Conservation (phyloP, 1,284 basidiomycete genomes). For the Puccinia hordei region DNA sequence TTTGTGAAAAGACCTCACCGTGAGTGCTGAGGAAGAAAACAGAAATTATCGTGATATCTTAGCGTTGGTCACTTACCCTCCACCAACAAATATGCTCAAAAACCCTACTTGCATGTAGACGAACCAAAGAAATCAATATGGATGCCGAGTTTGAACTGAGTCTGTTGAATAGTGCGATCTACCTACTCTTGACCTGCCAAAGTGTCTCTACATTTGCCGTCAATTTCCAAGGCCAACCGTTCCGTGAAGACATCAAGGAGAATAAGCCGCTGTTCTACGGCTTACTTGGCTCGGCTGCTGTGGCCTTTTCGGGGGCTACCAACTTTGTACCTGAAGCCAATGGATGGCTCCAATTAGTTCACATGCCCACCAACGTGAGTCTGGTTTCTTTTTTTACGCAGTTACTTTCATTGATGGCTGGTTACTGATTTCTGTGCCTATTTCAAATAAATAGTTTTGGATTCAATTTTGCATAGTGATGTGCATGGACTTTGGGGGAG, state of each 20-base stretch:
- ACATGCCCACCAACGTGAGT: conserved; percentile 75
- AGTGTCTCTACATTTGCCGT: conserved; percentile 95
- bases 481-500: conserved; percentile 84
- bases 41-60: background rate
- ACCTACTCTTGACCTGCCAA: conserved; percentile 71
- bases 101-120: conserved; percentile 61
- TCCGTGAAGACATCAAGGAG: conserved; percentile 91
- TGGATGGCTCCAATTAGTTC: conserved; percentile 93
- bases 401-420: background rate
- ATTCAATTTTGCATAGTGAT: conserved; percentile 74
- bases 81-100: background rate
- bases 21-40: conserved; percentile 61
- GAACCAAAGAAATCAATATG: conserved; percentile 72
- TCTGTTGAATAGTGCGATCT: conserved; percentile 89
- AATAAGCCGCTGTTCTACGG: conserved; percentile 89
- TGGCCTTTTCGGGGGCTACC: conserved; percentile 88
- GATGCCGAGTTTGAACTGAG: conserved; percentile 93
- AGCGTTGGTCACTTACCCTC: background rate
- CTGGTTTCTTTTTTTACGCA: conserved; percentile 7
- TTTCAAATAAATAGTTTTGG: conserved; percentile 69
- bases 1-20: conserved; percentile 77
- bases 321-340: conserved; percentile 95
- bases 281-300: conserved; percentile 72
- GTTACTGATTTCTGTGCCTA: background rate
- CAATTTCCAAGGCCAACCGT: conserved; percentile 95